phyloP scores from a whole-genome alignment of 2,329 filamentous ascomycete genomes.

The Fusarium nanum region DNA sequence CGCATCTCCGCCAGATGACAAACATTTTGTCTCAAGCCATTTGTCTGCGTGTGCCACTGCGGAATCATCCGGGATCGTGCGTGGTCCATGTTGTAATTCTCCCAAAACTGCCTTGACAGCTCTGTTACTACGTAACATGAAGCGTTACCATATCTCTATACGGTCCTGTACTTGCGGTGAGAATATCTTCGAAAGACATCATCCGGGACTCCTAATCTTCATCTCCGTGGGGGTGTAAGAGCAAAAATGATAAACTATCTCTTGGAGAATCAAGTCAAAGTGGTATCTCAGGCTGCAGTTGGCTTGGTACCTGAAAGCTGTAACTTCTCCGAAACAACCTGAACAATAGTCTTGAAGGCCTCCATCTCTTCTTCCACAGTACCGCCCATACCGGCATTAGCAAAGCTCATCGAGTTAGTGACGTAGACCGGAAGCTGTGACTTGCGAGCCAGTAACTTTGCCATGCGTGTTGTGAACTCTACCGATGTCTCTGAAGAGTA shows the following conservation, averaged over 20 bases:
- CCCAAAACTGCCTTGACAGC: conserved; percentile 35
- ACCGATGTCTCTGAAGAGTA: conserved; percentile 80
- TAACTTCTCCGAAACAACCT: conserved; percentile 64
- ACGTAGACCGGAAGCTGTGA: conserved; percentile 85
- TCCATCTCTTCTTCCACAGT: conserved; percentile 95
- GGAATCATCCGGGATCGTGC: conserved; percentile 27
- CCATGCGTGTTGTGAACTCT: conserved; percentile 87
- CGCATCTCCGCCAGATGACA: conserved; percentile 37
- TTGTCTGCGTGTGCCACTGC: conserved; percentile 31
- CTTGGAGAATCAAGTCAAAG: background rate
- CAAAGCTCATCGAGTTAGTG: conserved; percentile 85
- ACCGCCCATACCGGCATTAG: conserved; percentile 78
- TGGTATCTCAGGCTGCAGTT: background rate
- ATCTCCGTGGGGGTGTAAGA: background rate
- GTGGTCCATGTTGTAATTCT: conserved; percentile 34
- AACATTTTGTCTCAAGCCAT: conserved; percentile 41
- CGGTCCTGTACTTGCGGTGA: background rate
- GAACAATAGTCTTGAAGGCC: conserved; percentile 79
- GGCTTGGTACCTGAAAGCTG: conserved; percentile 31
- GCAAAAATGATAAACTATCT: background rate
- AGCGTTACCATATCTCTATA: background rate
- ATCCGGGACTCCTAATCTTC: background rate
- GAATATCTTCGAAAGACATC: background rate
- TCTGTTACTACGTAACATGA: conserved; percentile 17
- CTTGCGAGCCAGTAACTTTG: conserved; percentile 83